Evolutionary conservation across 192 early-diverging fungal species (phyloP).

Genomic region (Linderina pennispora): DNA sequence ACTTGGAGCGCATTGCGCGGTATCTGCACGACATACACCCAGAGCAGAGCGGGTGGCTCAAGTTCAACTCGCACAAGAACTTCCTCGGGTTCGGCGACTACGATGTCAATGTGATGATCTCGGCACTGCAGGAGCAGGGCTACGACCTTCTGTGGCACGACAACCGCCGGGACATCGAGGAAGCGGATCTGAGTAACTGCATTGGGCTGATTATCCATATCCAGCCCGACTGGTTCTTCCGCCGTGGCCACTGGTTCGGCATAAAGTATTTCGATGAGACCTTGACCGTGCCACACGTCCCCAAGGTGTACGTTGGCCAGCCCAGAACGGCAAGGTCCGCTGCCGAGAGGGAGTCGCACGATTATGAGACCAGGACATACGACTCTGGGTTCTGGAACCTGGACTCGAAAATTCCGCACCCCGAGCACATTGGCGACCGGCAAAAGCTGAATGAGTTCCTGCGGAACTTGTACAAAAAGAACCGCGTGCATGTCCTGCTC

Average conservation of each 20-base stretch:
- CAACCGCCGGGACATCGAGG: conserved; percentile 20
- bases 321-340: conserved; percentile 26
- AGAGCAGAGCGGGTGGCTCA: conserved; percentile 25
- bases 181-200: conserved; percentile 14
- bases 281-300: conserved; percentile 20
- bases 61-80: conserved; percentile 41
- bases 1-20: conserved; percentile 42
- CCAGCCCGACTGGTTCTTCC: conserved; percentile 39
- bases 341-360: conserved; percentile 9
- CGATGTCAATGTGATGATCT: conserved; percentile 44
- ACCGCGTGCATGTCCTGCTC: conserved; percentile 34
- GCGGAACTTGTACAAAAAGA: conserved; percentile 17
- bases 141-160: conserved; percentile 41
- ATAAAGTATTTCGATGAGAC: conserved; percentile 24
- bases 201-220: conserved; percentile 42
- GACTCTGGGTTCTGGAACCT: conserved; percentile 45
- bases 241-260: conserved; percentile 43
- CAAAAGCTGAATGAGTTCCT: conserved; percentile 22
- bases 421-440: conserved; percentile 31
- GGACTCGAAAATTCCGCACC: conserved; percentile 30
- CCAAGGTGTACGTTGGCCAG: conserved; percentile 22
- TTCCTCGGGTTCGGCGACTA: conserved; percentile 44
- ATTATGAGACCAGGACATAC: conserved; percentile 16
- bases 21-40: conserved; percentile 27
- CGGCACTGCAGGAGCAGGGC: conserved; percentile 29